Base-by-base conservation (phyloP, 306 rosid species). In the Vigna trinervia region DNA sequence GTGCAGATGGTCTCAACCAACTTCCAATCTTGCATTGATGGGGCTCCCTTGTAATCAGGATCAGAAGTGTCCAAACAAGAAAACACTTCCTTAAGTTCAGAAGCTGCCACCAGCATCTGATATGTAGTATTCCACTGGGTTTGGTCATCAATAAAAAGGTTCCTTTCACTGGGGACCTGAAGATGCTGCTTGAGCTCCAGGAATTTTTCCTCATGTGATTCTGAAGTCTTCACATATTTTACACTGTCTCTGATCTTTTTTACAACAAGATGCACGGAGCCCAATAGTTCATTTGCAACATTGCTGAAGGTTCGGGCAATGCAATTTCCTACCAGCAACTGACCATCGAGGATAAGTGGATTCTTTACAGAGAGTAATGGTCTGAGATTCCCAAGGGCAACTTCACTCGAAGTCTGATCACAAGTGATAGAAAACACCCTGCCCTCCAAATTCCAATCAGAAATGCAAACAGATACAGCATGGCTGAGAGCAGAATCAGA, bases 151-250 rank as follows among this genome's bases (percentile, higher is more conserved):
- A 94, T 85, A 70, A 76, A 84, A 59, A 94, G 85, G 76, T 68
- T 89, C 86, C 85, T 86, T 73, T 92, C 96, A 71, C 94, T 90
- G 39, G 97, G 97, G 47, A 94, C 94, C 87, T 88, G 98, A 80
- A 94, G 97, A 48, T 90, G 94, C 70, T 86, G 86, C 84, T 88
- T 92, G 68, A 94, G 90, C 69, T 90, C 93, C 36, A 89, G 68
- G 80, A 92, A 94, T 68, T 90, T 92, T 26, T 92, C 98, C 82
- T 90, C 96, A 3, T 90, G 97, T 54, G 93, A 88, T 51, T 92
- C 92, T 8, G 98, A 92, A 30, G 94, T 92, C 84, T 90, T 94
- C 74, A 94, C 97, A 84, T 87, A 92, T 86, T 94, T 94, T 1
- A 92, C 97, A 67, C 92, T 90, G 53, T 87, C 87, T 52, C 93